phyloP scores from a whole-genome alignment of 257 asterid species.

The Solanum chilense region DNA sequence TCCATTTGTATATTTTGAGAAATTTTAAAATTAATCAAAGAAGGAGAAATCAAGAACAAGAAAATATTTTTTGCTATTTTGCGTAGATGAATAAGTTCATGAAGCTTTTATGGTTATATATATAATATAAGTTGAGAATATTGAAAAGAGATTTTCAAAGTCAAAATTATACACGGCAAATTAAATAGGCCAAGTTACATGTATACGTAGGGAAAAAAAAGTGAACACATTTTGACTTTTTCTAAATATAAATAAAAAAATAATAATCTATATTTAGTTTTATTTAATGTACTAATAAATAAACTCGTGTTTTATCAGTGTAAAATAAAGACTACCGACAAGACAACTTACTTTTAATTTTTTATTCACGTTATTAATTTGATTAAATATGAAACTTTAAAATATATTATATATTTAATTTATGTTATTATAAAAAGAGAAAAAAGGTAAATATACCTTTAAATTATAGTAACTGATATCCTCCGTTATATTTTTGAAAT shows the following conservation, averaged over 20 bases:
- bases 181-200: not conserved
- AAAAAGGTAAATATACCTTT: no score
- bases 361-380: no score
- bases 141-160: not conserved
- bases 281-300: not conserved
- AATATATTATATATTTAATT: not conserved
- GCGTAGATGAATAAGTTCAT: not conserved
- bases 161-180: not conserved
- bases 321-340: not conserved
- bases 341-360: no score
- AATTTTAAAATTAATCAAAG: not conserved
- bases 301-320: not conserved
- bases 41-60: not conserved
- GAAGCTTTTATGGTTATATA: not conserved
- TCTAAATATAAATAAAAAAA: not conserved
- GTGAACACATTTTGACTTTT: not conserved
- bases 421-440: not conserved
- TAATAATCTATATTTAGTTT: not conserved
- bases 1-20: conserved; percentile 8
- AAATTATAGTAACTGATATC: no score
- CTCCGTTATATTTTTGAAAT: accelerated
- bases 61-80: not conserved
- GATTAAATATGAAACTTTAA: no score
- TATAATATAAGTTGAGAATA: not conserved
- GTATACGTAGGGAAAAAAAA: not conserved